Evolutionary conservation across 179 eudicot genomes (phyloP), one percentile per base, ranked within the genome.

Genomic region (Silene noctiflora): DNA sequence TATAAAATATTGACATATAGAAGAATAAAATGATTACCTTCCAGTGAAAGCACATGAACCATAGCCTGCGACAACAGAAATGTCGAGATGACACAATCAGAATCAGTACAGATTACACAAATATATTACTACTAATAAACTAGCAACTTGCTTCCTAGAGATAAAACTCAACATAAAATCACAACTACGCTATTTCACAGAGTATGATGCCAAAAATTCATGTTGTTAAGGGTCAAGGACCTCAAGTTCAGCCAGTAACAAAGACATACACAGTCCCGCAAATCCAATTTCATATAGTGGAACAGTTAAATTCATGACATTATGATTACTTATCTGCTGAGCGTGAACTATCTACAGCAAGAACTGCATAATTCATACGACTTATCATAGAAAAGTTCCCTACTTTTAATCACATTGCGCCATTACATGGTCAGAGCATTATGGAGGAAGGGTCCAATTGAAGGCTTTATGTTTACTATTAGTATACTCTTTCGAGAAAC

Each of bases 41-140:
- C 87, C 87, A 3, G 80, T 77, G 78, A 79, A 86, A 39, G 59
- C 72, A 69, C 88, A 86, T 24, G 85, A 84, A 60, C 87, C 86
- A 77, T 86, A 84, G 65, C 88, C 88, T 86, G 86, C 72, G 76
- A 78, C 62, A 71, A 42, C 19, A 73, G 67, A 71, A 63, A 74
- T 53, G 59, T n/a, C 12, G 74, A 74, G 62, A 62, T 14, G 53
- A 9, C 61, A 22, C n/a, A 66, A 80, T 77, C 71, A 80, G 76
- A 73, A 63, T 7, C 22, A 55, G 51, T 9, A 64, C 8, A 42
- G 14, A 71, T 14, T 21, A 16, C 24, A 48, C n/a, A 53, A 68
- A 42, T n/a, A 42, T n/a, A 51, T 44, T 44, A 44, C 51, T 44
- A 44, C 51, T 44, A 46, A 46, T 46, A 46, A 46, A 46, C 53